Conservation (phyloP, 75 land plant genomes). For the Chamaecyparis obtusa region DNA sequence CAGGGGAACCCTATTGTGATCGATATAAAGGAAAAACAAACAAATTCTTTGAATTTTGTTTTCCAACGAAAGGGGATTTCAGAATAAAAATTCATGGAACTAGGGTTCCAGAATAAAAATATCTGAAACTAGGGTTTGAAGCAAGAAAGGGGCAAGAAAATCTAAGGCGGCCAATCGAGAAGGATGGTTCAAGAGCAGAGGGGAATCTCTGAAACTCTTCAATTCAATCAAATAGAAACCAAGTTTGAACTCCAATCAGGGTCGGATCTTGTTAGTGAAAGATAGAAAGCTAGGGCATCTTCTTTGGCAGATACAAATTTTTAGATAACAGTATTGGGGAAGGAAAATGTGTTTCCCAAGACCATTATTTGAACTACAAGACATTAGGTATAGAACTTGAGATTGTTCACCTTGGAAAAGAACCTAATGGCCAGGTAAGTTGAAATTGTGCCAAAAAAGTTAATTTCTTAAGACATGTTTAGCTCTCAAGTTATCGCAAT, state of each 20-base stretch:
- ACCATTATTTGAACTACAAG: neutral
- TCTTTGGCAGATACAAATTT: neutral
- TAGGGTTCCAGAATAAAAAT: too few species aligned
- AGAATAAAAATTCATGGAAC: too few species aligned
- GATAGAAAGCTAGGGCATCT: neutral
- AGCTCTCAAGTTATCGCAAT: too few species aligned
- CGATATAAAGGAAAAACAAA: too few species aligned
- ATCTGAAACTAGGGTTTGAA: too few species aligned
- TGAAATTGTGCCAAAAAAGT: conserved; percentile 7
- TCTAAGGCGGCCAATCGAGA: too few species aligned
- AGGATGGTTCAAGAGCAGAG: neutral
- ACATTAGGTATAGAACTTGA: neutral
- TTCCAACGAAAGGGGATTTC: too few species aligned
- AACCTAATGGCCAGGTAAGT: neutral
- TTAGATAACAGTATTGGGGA: neutral
- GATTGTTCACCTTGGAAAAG: neutral
- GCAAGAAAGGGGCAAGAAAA: too few species aligned
- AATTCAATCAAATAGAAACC: neutral
- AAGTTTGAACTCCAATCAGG: neutral
- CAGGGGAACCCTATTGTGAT: too few species aligned
- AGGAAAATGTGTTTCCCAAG: neutral
- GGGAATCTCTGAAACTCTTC: neutral
- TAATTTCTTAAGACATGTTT: neutral
- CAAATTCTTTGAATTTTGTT: too few species aligned
- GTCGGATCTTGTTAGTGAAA: neutral